Evolutionary conservation across 2,329 filamentous ascomycete genomes (phyloP).

Genomic region (Trichoderma semiorbis): DNA sequence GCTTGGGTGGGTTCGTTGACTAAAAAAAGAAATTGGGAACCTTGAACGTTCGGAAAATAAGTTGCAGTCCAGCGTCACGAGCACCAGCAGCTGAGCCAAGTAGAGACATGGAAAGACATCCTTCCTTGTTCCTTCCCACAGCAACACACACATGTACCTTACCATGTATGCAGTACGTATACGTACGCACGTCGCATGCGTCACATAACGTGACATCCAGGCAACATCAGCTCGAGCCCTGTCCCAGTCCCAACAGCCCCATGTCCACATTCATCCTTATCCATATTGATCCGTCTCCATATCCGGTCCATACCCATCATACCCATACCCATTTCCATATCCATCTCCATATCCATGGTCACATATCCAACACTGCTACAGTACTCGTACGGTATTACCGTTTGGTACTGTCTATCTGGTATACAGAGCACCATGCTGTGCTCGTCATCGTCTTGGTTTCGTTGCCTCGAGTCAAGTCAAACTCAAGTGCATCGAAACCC

Average conservation of each 20-base stretch:
- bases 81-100: background rate
- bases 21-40: slow-evolving; percentile 6
- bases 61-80: background rate
- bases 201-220: slow-evolving; percentile 12
- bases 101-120: background rate
- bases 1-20: slow-evolving; percentile 1
- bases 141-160: background rate
- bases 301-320: background rate
- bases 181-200: background rate
- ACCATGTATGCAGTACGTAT: background rate
- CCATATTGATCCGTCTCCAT: background rate
- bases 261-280: background rate
- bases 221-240: background rate
- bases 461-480: background rate
- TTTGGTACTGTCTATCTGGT: background rate
- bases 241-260: background rate
- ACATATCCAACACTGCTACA: background rate
- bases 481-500: background rate
- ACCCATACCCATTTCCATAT: background rate
- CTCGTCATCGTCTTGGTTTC: background rate
- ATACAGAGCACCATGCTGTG: background rate
- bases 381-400: background rate
- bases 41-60: background rate
- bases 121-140: background rate
- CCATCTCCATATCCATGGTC: background rate